These are phyloP conservation scores for Axilococcus clingmanii DNA, from an alignment of 139 green algal species.

Conservation along the genomic window DNA sequence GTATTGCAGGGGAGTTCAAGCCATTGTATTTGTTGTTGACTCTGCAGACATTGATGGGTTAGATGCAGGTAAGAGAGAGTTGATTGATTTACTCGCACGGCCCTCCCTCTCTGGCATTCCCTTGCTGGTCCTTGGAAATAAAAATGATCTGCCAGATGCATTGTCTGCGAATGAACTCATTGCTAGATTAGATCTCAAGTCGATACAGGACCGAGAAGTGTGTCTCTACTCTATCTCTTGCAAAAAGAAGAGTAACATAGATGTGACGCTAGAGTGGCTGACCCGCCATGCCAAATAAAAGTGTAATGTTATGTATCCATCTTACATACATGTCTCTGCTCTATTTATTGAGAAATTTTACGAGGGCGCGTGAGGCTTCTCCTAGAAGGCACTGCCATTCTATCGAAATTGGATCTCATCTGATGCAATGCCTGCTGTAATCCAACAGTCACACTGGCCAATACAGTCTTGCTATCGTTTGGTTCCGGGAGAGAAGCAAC, in stretches of 20 bases:
- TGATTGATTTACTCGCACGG: constrained; percentile 63
- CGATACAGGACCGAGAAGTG: constrained; percentile 71
- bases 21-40: constrained; percentile 97
- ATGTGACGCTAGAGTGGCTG: constrained; percentile 92
- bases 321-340: too few species aligned
- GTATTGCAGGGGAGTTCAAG: constrained; percentile 94
- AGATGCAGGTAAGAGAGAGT: constrained; percentile 43
- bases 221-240: constrained; percentile 90
- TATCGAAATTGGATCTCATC: too few species aligned
- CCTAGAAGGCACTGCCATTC: constrained; percentile 19
- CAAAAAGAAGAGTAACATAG: constrained; percentile 89
- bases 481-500: constrained; percentile 15
- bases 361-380: constrained; percentile 19
- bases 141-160: constrained; percentile 86
- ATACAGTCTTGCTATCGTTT: constrained; percentile 23
- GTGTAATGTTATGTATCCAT: too few species aligned
- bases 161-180: constrained; percentile 66
- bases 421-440: constrained; percentile 12
- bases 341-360: too few species aligned
- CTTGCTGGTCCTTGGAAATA: constrained; percentile 97
- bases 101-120: constrained; percentile 71
- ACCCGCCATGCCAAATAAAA: constrained; percentile 67
- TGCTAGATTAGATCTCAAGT: constrained; percentile 57
- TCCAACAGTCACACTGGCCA: constrained; percentile 16
- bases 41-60: constrained; percentile 75